phyloP scores from a whole-genome alignment of 805 yeast genomes.

The Ogataea trehaloabstinens region DNA sequence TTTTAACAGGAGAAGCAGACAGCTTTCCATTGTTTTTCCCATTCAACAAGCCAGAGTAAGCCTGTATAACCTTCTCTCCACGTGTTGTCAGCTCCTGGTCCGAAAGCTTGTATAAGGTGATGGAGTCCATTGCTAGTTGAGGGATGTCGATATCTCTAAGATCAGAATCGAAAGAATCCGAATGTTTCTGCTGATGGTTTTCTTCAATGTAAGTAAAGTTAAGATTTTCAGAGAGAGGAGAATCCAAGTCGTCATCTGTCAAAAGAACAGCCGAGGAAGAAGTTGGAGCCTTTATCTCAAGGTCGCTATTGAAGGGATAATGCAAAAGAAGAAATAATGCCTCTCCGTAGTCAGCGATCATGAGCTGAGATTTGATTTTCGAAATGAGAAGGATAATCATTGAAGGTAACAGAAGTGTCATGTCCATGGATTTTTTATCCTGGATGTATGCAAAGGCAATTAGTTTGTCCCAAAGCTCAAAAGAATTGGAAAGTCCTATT shows the following conservation, averaged over 20 bases:
- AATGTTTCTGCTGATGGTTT: constrained; percentile 15
- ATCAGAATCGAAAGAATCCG: constrained; percentile 9
- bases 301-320: constrained; percentile 36
- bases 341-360: constrained; percentile 52
- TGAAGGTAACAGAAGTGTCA: constrained; percentile 39
- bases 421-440: constrained; percentile 11
- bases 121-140: constrained; percentile 19
- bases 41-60: constrained; percentile 21
- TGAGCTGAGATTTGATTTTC: constrained; percentile 41
- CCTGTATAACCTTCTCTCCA: constrained; percentile 18
- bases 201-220: constrained; percentile 25
- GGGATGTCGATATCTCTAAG: constrained; percentile 9
- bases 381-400: constrained; percentile 42
- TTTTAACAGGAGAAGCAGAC: constrained; percentile 16
- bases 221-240: constrained; percentile 10
- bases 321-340: constrained; percentile 47
- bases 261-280: constrained; percentile 17
- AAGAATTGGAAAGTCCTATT: constrained; percentile 37
- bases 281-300: neutral
- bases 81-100: constrained; percentile 10
- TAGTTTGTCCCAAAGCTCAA: constrained; percentile 50
- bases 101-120: constrained; percentile 14
- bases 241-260: constrained; percentile 6
- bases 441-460: constrained; percentile 31
- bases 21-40: constrained; percentile 18